Base-by-base conservation (phyloP, 1,139 yeast species). In the Pichia sp. region DNA sequence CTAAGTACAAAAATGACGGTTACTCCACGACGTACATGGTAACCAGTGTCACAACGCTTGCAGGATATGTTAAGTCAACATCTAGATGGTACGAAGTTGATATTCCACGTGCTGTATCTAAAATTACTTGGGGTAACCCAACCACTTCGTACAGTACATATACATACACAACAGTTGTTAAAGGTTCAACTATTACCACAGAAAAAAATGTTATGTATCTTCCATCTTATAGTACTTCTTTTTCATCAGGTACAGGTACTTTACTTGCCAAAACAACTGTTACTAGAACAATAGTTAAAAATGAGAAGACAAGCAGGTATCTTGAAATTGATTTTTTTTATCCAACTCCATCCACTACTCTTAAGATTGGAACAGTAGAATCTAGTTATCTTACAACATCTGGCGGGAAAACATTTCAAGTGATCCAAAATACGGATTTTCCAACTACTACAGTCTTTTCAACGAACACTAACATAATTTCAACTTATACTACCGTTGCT, bases 401-500 rank as follows among this genome's bases (percentile, higher is more conserved):
- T 9, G 39, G 39, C 20, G 30, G 42, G 13, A 15, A 22, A 9
- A 41, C 43, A 24, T 40, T 26, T 35, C 37, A 25, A 30, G 45
- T 43, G 20, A 34, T 47, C 11, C 40, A 47, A 34, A 24, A 22
- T 18, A 12, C 45, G 12, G 34, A 32, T 16, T 42, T 46, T n/a
- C 46, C 49, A 23, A 42, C 42, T 5, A 26, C 40, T 9, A 30
- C 40, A 7, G 22, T 39, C 13, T 42, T 32, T 34, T 22, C 32
- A 25, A 30, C 12, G 15, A 23, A 27, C 24, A 34, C 13, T 8
- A 23, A 36, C 6, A 24, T 35, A 2, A 20, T 6, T n/a, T 24
- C 47, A 8, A 45, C 47, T n/a, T 45, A 40, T 16, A 35, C 47
- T n/a, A n/a, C 44, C 27, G 15, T 45, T 29, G 47, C 35, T 16